Base-by-base conservation (phyloP, 2,329 filamentous ascomycete species). In the Hypoxylon sp. region DNA sequence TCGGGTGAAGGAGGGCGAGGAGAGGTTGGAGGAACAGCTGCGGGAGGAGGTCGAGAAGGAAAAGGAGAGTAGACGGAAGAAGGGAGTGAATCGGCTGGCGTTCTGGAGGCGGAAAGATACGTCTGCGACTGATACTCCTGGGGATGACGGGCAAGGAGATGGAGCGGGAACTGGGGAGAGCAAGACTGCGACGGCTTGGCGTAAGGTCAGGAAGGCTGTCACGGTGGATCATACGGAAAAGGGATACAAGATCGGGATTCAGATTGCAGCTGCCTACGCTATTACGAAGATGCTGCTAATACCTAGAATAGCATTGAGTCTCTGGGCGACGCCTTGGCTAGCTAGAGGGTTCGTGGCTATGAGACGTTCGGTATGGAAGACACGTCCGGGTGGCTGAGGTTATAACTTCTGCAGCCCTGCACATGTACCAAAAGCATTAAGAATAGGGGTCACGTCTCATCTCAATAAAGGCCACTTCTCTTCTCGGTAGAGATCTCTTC, bases 241-340 rank as follows among this genome's bases (percentile, higher is more conserved):
- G 61, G 73, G 73, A 5, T 88, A 89, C 75, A 85, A 83, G 69
- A 81, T 90, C n/a, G 81, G 89, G 4, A 81, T 89, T 0, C 88
- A 91, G 79, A 88, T 98, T 70, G 96, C 93, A 24, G 91, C 96
- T 19, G 94, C 96, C 4, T 99, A 96, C 83, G 92, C 93, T 0
- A 87, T 98, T 69, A 97, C 93, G 0, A 99, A 99, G 82, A 89
- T 89, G 15, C 77, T 98, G 65, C 79, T 99, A 70, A 93, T 96
- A 0, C 75, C 92, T 11, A 87, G 96, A 72, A 87, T 99, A 68
- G 82, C 91, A 27, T 80, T 89, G 6, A 97, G 94, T 81, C 86
- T 97, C 3, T 97, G 92, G 93, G 91, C 88, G 13, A 97, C 96
- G 51, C 96, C 96, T 3, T 97, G 93, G 92, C 97, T 98, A 84